phyloP scores from a whole-genome alignment of 495 filamentous ascomycete species.

The Usnea hakonensis region DNA sequence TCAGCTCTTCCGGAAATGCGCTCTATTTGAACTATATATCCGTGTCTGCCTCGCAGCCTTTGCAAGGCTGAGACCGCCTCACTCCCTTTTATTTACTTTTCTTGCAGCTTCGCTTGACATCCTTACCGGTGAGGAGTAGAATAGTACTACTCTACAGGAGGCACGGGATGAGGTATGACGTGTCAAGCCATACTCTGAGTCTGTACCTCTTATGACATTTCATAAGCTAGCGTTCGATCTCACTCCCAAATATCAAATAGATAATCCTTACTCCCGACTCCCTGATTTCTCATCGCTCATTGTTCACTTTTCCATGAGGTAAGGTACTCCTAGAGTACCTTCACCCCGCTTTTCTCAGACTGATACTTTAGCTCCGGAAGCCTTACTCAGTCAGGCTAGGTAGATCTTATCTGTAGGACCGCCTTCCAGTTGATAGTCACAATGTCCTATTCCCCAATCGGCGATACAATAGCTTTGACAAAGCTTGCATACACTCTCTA shows the following conservation, averaged over 20 bases:
- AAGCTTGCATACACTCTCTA: slow-evolving; percentile 14
- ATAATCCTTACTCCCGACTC: too few species aligned
- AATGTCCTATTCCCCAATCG: slow-evolving; percentile 13
- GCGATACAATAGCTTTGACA: slow-evolving; percentile 7
- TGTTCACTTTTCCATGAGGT: too few species aligned
- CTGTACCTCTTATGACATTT: too few species aligned
- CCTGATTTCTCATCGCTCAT: too few species aligned
- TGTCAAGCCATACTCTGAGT: background rate
- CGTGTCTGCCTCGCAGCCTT: background rate
- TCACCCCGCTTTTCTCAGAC: background rate
- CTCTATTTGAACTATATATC: background rate
- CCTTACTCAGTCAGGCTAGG: too few species aligned
- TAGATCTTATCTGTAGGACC: too few species aligned
- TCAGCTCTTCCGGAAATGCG: background rate
- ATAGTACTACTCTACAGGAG: too few species aligned
- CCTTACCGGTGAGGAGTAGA: too few species aligned
- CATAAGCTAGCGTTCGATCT: background rate
- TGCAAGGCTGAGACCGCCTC: background rate
- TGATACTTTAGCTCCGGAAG: too few species aligned
- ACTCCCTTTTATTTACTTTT: background rate
- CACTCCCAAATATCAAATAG: background rate
- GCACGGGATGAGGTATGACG: background rate
- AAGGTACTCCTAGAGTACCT: too few species aligned
- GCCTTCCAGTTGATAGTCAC: too few species aligned
- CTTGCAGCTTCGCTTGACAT: background rate